These are phyloP conservation scores for Paulownia fortunei DNA, from an alignment of 257 asterid genomes.

Conservation along the genomic window DNA sequence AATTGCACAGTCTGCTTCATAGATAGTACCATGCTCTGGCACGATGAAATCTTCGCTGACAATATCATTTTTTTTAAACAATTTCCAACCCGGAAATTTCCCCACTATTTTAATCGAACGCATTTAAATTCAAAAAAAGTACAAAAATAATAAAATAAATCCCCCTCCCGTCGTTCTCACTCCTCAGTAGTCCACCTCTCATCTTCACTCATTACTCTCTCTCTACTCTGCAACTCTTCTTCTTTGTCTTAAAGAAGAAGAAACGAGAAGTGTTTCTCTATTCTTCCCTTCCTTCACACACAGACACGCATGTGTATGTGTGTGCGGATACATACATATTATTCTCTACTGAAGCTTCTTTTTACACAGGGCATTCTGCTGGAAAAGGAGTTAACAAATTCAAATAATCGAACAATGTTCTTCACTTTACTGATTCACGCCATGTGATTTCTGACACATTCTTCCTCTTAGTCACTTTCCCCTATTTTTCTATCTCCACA, in stretches of 20 bases:
- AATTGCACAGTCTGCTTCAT: background rate
- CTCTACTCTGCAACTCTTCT: conserved; percentile 48
- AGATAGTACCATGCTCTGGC: conserved; percentile 26
- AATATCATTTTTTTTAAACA: conserved; percentile 7
- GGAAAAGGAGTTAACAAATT: conserved; percentile 46
- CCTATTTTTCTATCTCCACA: background rate
- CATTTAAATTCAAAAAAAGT: conserved; percentile 39
- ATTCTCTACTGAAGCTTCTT: conserved; percentile 42
- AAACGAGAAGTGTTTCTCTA: conserved; percentile 38
- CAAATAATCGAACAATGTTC: conserved; percentile 40
- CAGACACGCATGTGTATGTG: conserved; percentile 37
- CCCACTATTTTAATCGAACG: background rate
- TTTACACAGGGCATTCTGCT: conserved; percentile 41
- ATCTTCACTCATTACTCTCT: conserved; percentile 43
- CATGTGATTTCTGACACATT: conserved; percentile 94
- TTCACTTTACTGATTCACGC: conserved; percentile 53
- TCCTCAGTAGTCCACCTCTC: conserved; percentile 41
- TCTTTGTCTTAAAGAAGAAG: conserved; percentile 68
- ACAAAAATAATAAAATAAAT: conserved; percentile 19
- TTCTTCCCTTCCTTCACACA: conserved; percentile 29
- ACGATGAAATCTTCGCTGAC: conserved; percentile 24
- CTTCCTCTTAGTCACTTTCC: conserved; percentile 26
- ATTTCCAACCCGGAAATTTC: background rate
- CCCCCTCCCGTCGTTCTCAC: conserved; percentile 40
- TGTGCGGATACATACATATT: conserved; percentile 26